Conservation (phyloP, 2,329 filamentous ascomycete species). For the Rosellinia necatrix region DNA sequence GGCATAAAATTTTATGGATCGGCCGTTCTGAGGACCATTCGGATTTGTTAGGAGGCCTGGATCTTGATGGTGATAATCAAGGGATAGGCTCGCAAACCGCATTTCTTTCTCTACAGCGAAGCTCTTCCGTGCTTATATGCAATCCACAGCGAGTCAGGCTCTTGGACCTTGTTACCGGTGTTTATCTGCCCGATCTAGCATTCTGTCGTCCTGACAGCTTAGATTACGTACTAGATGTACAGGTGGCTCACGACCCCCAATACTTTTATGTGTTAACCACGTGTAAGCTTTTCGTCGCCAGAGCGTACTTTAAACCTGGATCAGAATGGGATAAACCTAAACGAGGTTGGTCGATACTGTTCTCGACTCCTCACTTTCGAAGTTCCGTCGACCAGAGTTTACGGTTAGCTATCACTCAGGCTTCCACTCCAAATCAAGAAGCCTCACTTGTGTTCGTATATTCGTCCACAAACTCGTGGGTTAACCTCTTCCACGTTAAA, state of each 20-base stretch:
- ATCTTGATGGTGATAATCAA: conserved; percentile 42
- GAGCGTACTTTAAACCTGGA: conserved; percentile 28
- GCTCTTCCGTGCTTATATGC: conserved; percentile 54
- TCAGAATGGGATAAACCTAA: conserved; percentile 27
- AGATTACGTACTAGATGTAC: conserved; percentile 38
- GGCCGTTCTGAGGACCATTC: conserved; percentile 36
- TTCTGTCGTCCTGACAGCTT: conserved; percentile 29
- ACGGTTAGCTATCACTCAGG: conserved; percentile 45
- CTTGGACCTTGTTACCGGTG: conserved; percentile 34
- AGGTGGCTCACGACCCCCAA: conserved; percentile 35
- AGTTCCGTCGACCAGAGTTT: conserved; percentile 45
- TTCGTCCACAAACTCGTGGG: conserved; percentile 32
- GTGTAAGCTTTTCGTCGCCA: conserved; percentile 37
- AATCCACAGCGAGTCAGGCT: conserved; percentile 38
- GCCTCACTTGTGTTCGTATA: conserved; percentile 36
- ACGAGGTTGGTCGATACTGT: conserved; percentile 40
- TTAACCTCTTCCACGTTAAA: conserved; percentile 36
- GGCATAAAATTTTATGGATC: conserved; percentile 51
- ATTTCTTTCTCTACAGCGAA: conserved; percentile 54
- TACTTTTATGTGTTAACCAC: conserved; percentile 40
- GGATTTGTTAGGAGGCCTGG: conserved; percentile 43
- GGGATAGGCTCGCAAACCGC: conserved; percentile 29
- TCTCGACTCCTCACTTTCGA: conserved; percentile 52
- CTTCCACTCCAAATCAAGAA: conserved; percentile 18
- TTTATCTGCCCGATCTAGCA: conserved; percentile 35